phyloP scores from a whole-genome alignment of 2,329 filamentous ascomycete genomes.

The Periconia sp. region DNA sequence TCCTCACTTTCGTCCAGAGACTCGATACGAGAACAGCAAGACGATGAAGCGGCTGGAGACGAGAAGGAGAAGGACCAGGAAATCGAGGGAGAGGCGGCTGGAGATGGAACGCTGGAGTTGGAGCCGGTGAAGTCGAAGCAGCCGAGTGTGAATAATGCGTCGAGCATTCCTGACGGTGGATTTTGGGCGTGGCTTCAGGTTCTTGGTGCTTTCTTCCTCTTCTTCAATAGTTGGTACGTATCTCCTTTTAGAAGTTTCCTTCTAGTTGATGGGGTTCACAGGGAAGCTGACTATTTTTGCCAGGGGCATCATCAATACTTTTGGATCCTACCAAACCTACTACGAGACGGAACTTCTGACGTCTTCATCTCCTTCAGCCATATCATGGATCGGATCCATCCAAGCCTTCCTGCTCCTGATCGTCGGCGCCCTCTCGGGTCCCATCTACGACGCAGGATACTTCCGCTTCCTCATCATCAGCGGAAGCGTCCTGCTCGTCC shows the following conservation, averaged over 20 bases:
- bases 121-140: conserved; percentile 26
- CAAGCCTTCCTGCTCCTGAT: conserved; percentile 56
- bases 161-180: conserved; percentile 54
- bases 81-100: conserved; percentile 12
- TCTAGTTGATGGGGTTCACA: too few species aligned
- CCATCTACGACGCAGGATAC: conserved; percentile 58
- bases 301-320: conserved; percentile 55
- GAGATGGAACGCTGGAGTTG: conserved; percentile 5
- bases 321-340: conserved; percentile 57
- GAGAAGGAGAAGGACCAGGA: conserved; percentile 17
- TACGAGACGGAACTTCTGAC: conserved; percentile 52
- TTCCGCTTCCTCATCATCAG: conserved; percentile 50
- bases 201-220: conserved; percentile 54
- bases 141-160: conserved; percentile 49
- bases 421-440: conserved; percentile 54
- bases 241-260: background rate
- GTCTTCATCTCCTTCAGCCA: conserved; percentile 49
- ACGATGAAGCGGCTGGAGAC: conserved; percentile 9
- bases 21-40: conserved; percentile 14
- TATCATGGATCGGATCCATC: conserved; percentile 58
- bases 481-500: conserved; percentile 53
- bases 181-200: conserved; percentile 57
- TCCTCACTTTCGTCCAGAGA: conserved; percentile 21
- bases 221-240: conserved; percentile 55
- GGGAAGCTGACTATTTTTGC: too few species aligned